Evolutionary conservation across 2,329 filamentous ascomycete species (phyloP).

Genomic region (Fusarium scirpi): DNA sequence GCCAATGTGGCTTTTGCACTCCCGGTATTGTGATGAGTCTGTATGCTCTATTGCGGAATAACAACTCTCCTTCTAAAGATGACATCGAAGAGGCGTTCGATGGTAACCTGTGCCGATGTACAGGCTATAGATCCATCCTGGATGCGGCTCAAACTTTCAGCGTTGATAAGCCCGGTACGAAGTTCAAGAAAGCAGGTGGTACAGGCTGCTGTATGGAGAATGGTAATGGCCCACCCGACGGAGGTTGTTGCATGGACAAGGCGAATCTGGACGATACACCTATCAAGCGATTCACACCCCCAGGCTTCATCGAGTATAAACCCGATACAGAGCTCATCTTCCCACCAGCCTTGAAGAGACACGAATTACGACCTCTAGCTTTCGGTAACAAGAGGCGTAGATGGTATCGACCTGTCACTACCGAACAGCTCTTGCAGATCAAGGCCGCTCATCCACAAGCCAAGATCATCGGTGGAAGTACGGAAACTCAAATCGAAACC

Average conservation of each 20-base stretch:
- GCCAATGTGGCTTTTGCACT: slow-evolving; percentile 94
- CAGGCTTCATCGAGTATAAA: slow-evolving; percentile 93
- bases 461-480: slow-evolving; percentile 95
- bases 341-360: slow-evolving; percentile 84
- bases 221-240: slow-evolving; percentile 56
- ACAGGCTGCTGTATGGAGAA: slow-evolving; percentile 80
- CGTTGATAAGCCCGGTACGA: slow-evolving; percentile 59
- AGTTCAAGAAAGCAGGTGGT: slow-evolving; percentile 58
- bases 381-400: slow-evolving; percentile 95
- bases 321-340: slow-evolving; percentile 96
- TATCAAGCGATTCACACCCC: slow-evolving; percentile 80
- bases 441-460: slow-evolving; percentile 86
- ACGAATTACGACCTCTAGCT: slow-evolving; percentile 82
- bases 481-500: slow-evolving; percentile 97
- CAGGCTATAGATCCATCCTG: slow-evolving; percentile 92
- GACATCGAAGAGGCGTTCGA: slow-evolving; percentile 97
- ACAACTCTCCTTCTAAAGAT: slow-evolving; percentile 78
- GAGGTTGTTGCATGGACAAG: slow-evolving; percentile 77
- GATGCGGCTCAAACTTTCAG: slow-evolving; percentile 94
- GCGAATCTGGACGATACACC: slow-evolving; percentile 61
- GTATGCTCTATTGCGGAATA: slow-evolving; percentile 91
- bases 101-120: slow-evolving; percentile 95
- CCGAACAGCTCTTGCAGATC: slow-evolving; percentile 91
- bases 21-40: slow-evolving; percentile 98
- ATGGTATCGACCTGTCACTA: slow-evolving; percentile 90